These are phyloP conservation scores for Jatropha multifida DNA, from an alignment of 441 rosid species.

Conservation along the genomic window DNA sequence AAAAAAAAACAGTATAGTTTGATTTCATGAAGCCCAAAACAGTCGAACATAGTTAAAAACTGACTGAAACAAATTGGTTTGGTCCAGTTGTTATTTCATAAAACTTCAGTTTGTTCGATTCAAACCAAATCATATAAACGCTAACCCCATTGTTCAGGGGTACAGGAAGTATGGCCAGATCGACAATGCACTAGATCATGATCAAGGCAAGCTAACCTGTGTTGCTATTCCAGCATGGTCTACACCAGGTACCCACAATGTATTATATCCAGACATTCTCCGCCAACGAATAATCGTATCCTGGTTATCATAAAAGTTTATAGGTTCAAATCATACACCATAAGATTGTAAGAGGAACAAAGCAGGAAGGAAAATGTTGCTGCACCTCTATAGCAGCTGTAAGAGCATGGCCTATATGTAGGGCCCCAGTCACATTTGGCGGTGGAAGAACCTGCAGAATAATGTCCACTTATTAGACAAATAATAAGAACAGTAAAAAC, in stretches of 20 bases:
- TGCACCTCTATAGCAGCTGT: conserved; percentile 83
- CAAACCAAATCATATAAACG: background rate
- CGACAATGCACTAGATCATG: background rate
- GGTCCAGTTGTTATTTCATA: too few relatives aligned
- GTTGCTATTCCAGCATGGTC: conserved; percentile 99
- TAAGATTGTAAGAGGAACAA: conserved; percentile 12
- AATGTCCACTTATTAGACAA: conserved; percentile 4
- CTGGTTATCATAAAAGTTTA: conserved; percentile 37
- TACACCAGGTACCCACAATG: conserved; percentile 93
- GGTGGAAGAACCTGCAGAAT: conserved; percentile 88
- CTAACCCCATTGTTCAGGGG: background rate
- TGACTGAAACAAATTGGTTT: too few relatives aligned
- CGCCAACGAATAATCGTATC: conserved; percentile 83
- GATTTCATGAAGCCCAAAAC: too few relatives aligned
- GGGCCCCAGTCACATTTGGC: conserved; percentile 96
- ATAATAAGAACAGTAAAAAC: background rate
- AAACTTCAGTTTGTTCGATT: too few relatives aligned
- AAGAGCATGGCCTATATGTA: conserved; percentile 97
- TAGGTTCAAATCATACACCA: conserved; percentile 11
- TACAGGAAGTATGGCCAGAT: background rate
- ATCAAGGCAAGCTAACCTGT: conserved; percentile 44
- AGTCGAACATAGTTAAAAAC: too few relatives aligned
- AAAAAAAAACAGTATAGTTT: too few relatives aligned
- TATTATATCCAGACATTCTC: conserved; percentile 93
- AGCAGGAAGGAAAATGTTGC: conserved; percentile 1